Percentiles rank a stretch among this genome's conserved stretches.
Conservation (phyloP, 345 rosid genomes). For the Citrus glauca region DNA sequence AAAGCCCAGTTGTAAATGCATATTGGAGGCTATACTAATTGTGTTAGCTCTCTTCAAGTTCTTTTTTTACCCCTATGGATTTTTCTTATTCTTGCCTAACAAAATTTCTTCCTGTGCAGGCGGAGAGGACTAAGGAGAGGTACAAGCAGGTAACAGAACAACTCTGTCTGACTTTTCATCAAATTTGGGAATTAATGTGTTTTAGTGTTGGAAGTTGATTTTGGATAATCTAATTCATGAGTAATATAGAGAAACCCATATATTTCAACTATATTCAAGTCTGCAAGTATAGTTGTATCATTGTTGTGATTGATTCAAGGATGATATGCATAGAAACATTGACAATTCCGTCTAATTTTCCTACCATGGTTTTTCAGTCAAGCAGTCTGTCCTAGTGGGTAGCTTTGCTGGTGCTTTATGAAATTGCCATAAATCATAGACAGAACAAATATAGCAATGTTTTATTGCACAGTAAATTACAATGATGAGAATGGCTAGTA, state of each 20-base stretch:
- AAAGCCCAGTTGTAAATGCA: background rate
- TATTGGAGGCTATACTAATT: background rate
- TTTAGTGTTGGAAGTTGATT: background rate
- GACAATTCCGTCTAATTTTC: background rate
- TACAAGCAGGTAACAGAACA: conserved; percentile 47
- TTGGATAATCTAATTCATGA: conserved; percentile 7
- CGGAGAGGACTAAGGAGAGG: conserved; percentile 63
- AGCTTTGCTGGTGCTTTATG: background rate
- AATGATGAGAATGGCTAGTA: background rate
- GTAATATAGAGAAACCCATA: background rate
- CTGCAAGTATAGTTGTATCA: background rate
- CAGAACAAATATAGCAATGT: background rate
- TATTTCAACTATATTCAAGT: background rate
- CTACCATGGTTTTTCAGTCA: background rate
- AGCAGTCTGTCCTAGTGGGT: background rate
- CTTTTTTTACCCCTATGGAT: background rate
- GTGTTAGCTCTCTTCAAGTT: background rate
- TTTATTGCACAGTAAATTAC: background rate
- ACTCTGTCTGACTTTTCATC: background rate
- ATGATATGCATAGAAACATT: background rate
- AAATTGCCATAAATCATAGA: background rate
- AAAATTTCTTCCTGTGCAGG: conserved; percentile 37
- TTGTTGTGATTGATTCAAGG: background rate
- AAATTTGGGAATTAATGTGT: background rate
- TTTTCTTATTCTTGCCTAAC: background rate